phyloP scores from a whole-genome alignment of 2,329 filamentous ascomycete species.

The Cadophora sp. region DNA sequence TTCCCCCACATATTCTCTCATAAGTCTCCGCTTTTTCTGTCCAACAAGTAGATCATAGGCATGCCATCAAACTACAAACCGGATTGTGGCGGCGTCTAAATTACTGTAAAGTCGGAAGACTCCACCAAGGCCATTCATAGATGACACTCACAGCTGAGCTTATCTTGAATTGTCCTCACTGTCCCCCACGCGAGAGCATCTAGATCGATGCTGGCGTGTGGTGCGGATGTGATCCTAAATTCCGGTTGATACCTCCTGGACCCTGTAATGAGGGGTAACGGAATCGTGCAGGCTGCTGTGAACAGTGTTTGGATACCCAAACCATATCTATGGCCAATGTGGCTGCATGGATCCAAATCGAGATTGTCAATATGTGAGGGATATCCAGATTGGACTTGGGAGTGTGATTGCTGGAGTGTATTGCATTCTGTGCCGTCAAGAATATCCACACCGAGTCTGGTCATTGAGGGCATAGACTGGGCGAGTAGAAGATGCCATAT shows the following conservation, averaged over 20 bases:
- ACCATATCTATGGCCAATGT: background rate
- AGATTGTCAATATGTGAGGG: background rate
- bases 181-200: background rate
- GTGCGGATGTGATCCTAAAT: constrained; percentile 10
- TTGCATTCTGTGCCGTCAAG: background rate
- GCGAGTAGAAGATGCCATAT: background rate
- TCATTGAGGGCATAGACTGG: background rate
- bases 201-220: background rate
- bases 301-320: background rate
- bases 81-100: background rate
- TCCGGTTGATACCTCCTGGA: background rate
- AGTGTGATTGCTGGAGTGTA: background rate
- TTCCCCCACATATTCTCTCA: background rate
- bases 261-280: constrained; percentile 5
- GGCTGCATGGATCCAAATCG: constrained; percentile 7
- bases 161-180: background rate
- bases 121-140: background rate
- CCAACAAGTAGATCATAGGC: background rate
- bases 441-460: background rate
- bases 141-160: background rate
- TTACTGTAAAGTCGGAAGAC: background rate
- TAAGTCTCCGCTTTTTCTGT: background rate
- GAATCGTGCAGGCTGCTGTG: background rate
- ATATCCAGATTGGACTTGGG: background rate
- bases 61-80: background rate